These are phyloP conservation scores for Paracoccidioides lutzii DNA, from an alignment of 2,329 filamentous ascomycete species.

Conservation along the genomic window DNA sequence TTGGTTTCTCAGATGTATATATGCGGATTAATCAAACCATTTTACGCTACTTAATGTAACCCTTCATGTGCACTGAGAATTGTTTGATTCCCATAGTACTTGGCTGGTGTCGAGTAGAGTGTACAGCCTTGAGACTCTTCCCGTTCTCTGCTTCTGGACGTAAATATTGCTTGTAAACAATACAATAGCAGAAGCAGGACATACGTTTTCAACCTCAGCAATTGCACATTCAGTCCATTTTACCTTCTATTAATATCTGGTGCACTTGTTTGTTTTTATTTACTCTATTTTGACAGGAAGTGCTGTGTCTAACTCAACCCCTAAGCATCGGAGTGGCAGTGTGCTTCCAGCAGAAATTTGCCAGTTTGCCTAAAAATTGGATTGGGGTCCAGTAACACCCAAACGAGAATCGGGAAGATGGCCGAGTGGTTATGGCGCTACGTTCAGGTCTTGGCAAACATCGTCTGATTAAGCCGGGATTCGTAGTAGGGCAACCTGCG, in stretches of 20 bases:
- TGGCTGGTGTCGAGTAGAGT: background rate
- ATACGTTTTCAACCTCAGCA: no score
- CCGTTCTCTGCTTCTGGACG: no score
- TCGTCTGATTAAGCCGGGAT: background rate
- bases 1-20: background rate
- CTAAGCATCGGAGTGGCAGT: no score
- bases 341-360: no score
- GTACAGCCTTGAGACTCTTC: no score
- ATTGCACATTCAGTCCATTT: no score
- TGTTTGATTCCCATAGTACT: background rate
- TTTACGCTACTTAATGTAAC: background rate
- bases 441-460: slow-evolving; percentile 3
- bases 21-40: background rate
- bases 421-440: slow-evolving; percentile 7
- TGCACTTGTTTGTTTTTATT: no score
- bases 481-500: slow-evolving; percentile 4
- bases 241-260: no score
- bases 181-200: no score
- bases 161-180: no score
- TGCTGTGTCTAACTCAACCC: no score
- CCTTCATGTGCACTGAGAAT: background rate
- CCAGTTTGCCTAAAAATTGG: background rate
- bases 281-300: no score
- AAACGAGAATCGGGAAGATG: slow-evolving; percentile 6
- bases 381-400: background rate